These are phyloP conservation scores for Trypanosoma platydactyli DNA, from an alignment of 208 protist genomes.

Conservation along the genomic window DNA sequence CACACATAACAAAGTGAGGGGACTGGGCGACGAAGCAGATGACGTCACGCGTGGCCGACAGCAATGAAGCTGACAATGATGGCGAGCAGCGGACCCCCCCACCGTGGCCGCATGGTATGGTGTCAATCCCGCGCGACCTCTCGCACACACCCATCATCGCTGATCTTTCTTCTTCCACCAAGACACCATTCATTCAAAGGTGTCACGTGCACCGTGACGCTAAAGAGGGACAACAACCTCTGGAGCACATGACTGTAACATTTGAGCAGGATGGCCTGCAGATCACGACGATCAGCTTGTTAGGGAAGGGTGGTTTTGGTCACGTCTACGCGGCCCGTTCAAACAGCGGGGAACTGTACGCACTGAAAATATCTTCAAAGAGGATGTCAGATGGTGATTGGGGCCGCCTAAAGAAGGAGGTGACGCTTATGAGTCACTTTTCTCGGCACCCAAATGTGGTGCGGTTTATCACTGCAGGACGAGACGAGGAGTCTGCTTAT, in stretches of 20 bases:
- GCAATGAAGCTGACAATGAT: slow-evolving; percentile 4
- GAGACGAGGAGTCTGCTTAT: slow-evolving; percentile 74
- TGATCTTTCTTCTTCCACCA: slow-evolving; percentile 54
- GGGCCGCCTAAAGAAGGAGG: slow-evolving; percentile 80
- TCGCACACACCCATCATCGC: slow-evolving; percentile 73
- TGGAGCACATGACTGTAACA: slow-evolving; percentile 66
- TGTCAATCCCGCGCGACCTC: slow-evolving; percentile 72
- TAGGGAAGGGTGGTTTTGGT: slow-evolving; percentile 87
- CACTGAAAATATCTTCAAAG: slow-evolving; percentile 86
- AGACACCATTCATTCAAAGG: slow-evolving; percentile 74
- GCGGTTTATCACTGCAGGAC: slow-evolving; percentile 70
- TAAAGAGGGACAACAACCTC: slow-evolving; percentile 46
- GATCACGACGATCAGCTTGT: slow-evolving; percentile 60
- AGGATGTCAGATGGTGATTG: slow-evolving; percentile 80
- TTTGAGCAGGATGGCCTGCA: slow-evolving; percentile 75
- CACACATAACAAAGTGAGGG: no score
- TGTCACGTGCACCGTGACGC: slow-evolving; percentile 39
- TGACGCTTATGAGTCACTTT: slow-evolving; percentile 86
- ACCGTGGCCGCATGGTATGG: slow-evolving; percentile 24
- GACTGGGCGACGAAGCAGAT: not conserved
- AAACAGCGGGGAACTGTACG: slow-evolving; percentile 73
- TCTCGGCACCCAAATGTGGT: slow-evolving; percentile 88
- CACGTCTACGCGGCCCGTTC: slow-evolving; percentile 78
- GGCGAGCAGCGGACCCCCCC: slow-evolving; percentile 12
- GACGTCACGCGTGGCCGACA: not conserved